Evolutionary conservation across 352 stramenopile genomes (phyloP).

Genomic region (Globisporangium middletonii): DNA sequence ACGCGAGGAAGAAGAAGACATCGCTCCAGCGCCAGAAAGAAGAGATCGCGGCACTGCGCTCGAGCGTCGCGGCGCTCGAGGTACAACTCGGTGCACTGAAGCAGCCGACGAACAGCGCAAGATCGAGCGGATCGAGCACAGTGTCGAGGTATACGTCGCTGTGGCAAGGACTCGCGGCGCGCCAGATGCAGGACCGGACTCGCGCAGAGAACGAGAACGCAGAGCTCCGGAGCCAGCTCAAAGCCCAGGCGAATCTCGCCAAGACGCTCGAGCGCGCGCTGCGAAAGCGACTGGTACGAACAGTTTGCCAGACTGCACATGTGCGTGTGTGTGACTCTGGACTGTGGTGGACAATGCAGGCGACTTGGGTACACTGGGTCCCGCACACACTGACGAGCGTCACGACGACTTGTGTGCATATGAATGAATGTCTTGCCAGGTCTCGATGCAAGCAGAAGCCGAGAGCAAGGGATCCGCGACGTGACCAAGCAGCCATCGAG

Average conservation of each 20-base stretch:
- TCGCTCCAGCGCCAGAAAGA: constrained; percentile 9
- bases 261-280: constrained; percentile 5
- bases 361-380: too few species aligned
- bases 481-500: neutral
- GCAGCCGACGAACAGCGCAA: neutral
- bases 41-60: neutral
- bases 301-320: neutral
- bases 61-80: constrained; percentile 3
- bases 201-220: constrained; percentile 3
- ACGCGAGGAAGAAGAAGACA: constrained; percentile 1
- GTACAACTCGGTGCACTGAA: neutral
- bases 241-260: constrained; percentile 4
- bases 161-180: constrained; percentile 3
- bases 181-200: neutral
- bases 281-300: constrained; percentile 6
- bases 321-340: neutral
- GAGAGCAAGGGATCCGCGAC: neutral
- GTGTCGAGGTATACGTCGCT: neutral
- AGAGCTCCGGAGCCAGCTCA: constrained; percentile 1
- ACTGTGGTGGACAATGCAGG: neutral
- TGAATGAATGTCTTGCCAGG: neutral
- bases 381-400: neutral
- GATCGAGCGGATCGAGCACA: too few species aligned
- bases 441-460: neutral
- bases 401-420: neutral